A percentile compares a stretch with the other conserved stretches of the same genome.
phyloP scores from a whole-genome alignment of 2,329 filamentous ascomycete genomes.

The Alternaria angustiovoidea region DNA sequence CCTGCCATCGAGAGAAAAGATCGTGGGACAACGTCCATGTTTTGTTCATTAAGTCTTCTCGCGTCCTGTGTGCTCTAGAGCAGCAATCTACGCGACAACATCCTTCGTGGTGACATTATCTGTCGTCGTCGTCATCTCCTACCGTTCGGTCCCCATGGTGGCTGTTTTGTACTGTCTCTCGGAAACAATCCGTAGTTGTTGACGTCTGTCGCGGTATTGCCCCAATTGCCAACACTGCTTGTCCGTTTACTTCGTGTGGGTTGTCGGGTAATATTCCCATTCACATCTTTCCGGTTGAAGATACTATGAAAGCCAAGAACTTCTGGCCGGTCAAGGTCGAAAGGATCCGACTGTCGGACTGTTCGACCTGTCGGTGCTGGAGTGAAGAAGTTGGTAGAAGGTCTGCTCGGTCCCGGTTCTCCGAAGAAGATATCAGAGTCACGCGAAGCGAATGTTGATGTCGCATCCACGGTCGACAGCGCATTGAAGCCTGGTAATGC shows the following conservation, averaged over 20 bases:
- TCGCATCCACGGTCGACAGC: constrained; percentile 30
- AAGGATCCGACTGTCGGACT: constrained; percentile 52
- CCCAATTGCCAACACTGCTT: constrained; percentile 44
- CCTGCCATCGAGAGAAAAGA: constrained; percentile 33
- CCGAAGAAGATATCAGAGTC: constrained; percentile 42
- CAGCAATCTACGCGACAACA: not conserved
- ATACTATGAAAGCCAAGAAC: constrained; percentile 47
- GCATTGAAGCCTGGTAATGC: constrained; percentile 26
- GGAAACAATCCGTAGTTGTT: constrained; percentile 29
- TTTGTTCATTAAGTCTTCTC: constrained; percentile 9
- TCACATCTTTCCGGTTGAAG: constrained; percentile 36
- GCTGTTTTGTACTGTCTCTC: constrained; percentile 23
- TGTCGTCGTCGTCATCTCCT: constrained; percentile 28
- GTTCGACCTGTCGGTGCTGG: constrained; percentile 29
- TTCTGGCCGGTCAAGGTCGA: constrained; percentile 52
- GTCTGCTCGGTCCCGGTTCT: constrained; percentile 47
- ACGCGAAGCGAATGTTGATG: constrained; percentile 32
- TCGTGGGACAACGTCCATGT: constrained; percentile 7
- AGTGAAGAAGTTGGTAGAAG: constrained; percentile 38
- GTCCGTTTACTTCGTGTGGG: constrained; percentile 36
- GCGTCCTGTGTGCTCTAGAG: constrained; percentile 9
- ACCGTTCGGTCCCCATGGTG: constrained; percentile 26
- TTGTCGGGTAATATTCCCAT: constrained; percentile 40
- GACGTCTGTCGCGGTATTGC: constrained; percentile 7
- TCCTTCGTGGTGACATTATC: constrained; percentile 1